Evolutionary conservation across 805 yeast genomes (phyloP), one percentile per base, ranked within the genome.

Genomic region (Sugiyamaella mastotermitis): DNA sequence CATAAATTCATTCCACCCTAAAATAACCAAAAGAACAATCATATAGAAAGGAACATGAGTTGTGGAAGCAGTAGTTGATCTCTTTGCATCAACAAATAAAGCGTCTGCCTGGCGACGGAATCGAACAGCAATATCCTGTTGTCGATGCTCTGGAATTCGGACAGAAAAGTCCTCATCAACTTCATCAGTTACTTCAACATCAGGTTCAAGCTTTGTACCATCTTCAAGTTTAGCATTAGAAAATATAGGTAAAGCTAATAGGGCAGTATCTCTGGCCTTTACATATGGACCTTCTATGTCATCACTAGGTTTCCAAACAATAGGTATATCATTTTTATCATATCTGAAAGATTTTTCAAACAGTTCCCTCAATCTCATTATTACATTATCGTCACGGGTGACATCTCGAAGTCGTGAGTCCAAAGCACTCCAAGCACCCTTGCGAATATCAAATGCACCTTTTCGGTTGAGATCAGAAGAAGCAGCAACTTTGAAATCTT

Each of bases 1-100:
- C 82, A 87, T 74, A 49, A 92, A 80, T 66, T 92, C 97, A 59
- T 88, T 88, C 96, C 96, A 92, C 7, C 98, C 98, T 16, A 92
- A 66, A 3, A 83, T 77, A 2, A 82, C 58, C 17, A 92, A 64
- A 10, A 90, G 54, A 8, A 76, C 62, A 62, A 85, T 87, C 41
- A 92, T 76, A 66, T 81, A 92, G 47, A 78, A 66, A 3, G 98
- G 98, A 41, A 92, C 81, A 42, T 80, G 78, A 0, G 95, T 76
- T 9, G 78, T 73, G 33, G 81, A 79, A 45, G 79, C 81, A 33
- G 87, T 72, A 37, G 84, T 78, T 2, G 95, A 83, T 48, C 97
- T 75, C 59, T 84, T 88, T 14, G 97, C 87, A 53, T 88, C 97
- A 33, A 90, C 67, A 45, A 77, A 88, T 31, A 80, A 70, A 7